Percentiles rank a stretch among this genome's conserved stretches.
phyloP scores from a whole-genome alignment of 805 yeast genomes.

The Saccharomyces kudriavzevii region DNA sequence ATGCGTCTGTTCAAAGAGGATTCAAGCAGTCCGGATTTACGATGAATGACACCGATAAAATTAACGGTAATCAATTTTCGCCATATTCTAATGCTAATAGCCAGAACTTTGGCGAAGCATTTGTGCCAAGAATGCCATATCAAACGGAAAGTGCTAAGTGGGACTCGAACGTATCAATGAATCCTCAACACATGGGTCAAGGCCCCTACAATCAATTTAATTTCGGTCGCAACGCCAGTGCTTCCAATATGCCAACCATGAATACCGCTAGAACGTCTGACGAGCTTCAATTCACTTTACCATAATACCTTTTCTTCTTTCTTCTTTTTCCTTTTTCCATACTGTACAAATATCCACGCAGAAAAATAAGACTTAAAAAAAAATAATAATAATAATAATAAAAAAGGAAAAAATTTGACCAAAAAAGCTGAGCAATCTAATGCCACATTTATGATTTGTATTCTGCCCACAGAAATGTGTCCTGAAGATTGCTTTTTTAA shows the following conservation, averaged over 20 bases:
- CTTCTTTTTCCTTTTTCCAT: not conserved
- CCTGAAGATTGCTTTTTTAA: not conserved
- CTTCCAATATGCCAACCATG: not conserved
- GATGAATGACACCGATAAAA: not conserved
- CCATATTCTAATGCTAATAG: not conserved
- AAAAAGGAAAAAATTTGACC: not conserved
- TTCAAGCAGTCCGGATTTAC: not conserved
- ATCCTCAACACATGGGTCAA: not conserved
- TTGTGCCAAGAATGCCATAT: not conserved
- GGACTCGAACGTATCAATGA: not conserved
- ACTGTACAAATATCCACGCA: not conserved
- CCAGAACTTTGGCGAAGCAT: not conserved
- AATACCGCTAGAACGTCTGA: not conserved
- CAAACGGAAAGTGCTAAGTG: not conserved
- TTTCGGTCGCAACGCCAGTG: not conserved
- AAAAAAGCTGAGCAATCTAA: not conserved
- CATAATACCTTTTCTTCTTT: not conserved
- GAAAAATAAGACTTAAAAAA: not conserved
- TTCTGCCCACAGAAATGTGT: not conserved
- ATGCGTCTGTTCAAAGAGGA: not conserved
- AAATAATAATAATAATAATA: not conserved
- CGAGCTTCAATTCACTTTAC: not conserved
- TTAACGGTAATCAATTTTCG: not conserved
- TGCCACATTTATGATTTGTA: not conserved
- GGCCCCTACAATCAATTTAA: not conserved